Evolutionary conservation across 257 asterid genomes (phyloP), one percentile per base, ranked within the genome.

Genomic region (Lithospermum erythrorhizon): DNA sequence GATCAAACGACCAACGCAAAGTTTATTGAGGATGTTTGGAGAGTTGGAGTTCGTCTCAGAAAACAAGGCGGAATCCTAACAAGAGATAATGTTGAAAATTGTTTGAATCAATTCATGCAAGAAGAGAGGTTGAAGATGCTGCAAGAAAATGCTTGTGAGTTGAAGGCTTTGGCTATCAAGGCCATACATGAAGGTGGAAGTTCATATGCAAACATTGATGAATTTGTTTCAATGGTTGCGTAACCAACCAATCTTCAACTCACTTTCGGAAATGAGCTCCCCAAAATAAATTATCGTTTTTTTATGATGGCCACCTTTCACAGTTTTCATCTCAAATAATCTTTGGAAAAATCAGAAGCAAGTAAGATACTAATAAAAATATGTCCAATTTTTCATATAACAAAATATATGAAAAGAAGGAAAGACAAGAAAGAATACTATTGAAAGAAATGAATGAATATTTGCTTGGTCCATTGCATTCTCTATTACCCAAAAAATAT

Each of bases 1-100:
- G 74, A 73, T 57, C 78, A 73, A 57, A 60, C 58, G 3, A 68
- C 71, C 1, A 68, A 73, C 19, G 68, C 76, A 2, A 75, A 71
- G 27, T 68, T 75, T 19, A 67, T 70, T 37, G 68, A 53, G 6
- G 73, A 71, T 67, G 68, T 67, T 21, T 70, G 73, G 68, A 21
- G 45, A 53, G 65, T 24, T 2, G 76, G 76, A 13, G n/a, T 70
- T 4, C 65, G 73, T 9, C 65, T 65, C 6, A 61, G 61, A 41
- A 69, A 72, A 57, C 30, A 65, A 17, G 74, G 72, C 11, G 75
- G 75, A 20, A 20, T 72, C 0, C 72, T 69, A 9, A 21, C 29
- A 0, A 69, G 71, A 48, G 76, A 69, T 13, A 73, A 72, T 53
- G 58, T 72, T 35, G 76, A 64, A 22, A 21, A 18, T 3, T 63